A percentile compares a stretch with the other conserved stretches of the same genome.
phyloP scores from a whole-genome alignment of 2,329 filamentous ascomycete species.

The Microdochium nivale region DNA sequence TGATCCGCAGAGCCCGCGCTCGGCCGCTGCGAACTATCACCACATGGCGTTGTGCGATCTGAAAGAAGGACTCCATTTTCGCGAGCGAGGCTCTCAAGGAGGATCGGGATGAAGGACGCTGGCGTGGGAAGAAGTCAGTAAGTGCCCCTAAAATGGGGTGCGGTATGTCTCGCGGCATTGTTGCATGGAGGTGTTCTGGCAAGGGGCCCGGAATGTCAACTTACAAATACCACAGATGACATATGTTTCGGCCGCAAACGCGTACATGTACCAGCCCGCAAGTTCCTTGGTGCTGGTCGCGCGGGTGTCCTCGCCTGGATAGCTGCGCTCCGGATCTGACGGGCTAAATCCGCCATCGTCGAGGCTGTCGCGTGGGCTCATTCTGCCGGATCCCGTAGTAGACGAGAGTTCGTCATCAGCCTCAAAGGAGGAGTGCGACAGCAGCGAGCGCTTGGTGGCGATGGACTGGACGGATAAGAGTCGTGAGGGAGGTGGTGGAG shows the following conservation, averaged over 20 bases:
- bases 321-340: conserved; percentile 37
- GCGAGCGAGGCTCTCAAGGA: conserved; percentile 84
- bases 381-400: conserved; percentile 25
- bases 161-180: background rate
- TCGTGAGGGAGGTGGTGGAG: conserved; percentile 15
- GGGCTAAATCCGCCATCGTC: conserved; percentile 25
- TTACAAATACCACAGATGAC: conserved; percentile 69
- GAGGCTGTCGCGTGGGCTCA: conserved; percentile 26
- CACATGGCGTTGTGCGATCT: conserved; percentile 69
- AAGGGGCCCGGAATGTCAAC: background rate
- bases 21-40: conserved; percentile 50
- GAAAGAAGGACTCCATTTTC: conserved; percentile 82
- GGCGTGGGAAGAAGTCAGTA: background rate
- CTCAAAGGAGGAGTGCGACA: conserved; percentile 55
- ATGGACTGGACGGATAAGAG: conserved; percentile 41
- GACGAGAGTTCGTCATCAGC: conserved; percentile 61
- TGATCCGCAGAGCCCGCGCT: conserved; percentile 27
- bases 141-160: background rate
- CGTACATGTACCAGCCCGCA: conserved; percentile 90
- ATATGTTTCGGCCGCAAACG: conserved; percentile 93
- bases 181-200: conserved; percentile 5
- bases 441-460: conserved; percentile 46
- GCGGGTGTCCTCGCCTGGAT: conserved; percentile 79
- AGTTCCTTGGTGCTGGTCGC: conserved; percentile 83
- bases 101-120: conserved; percentile 94